A percentile compares a stretch with the other conserved stretches of the same genome.
phyloP scores from a whole-genome alignment of 2,329 filamentous ascomycete species.

The Colletotrichum sp. region DNA sequence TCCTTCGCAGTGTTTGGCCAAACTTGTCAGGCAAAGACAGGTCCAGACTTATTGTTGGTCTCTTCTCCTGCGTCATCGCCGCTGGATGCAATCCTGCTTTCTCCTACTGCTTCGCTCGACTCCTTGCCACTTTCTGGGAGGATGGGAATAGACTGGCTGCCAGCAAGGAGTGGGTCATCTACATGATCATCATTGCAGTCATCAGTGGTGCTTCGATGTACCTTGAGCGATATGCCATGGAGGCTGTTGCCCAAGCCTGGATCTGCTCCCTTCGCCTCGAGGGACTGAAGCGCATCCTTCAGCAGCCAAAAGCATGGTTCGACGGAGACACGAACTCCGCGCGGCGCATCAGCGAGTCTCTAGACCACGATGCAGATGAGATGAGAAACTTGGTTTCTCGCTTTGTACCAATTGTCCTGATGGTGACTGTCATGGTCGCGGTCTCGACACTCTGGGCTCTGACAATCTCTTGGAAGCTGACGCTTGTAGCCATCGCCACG shows the following conservation, averaged over 20 bases:
- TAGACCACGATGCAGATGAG: slow-evolving; percentile 86
- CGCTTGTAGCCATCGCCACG: slow-evolving; percentile 74
- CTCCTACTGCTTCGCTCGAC: slow-evolving; percentile 74
- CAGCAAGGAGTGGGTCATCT: slow-evolving; percentile 71
- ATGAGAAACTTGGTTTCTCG: slow-evolving; percentile 83
- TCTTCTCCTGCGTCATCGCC: slow-evolving; percentile 67
- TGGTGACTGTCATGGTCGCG: slow-evolving; percentile 68
- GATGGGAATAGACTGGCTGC: slow-evolving; percentile 48
- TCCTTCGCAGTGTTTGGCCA: background rate
- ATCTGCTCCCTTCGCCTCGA: slow-evolving; percentile 72
- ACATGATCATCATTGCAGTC: slow-evolving; percentile 71
- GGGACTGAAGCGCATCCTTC: slow-evolving; percentile 72
- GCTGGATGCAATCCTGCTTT: slow-evolving; percentile 76
- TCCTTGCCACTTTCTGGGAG: slow-evolving; percentile 74
- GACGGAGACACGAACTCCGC: slow-evolving; percentile 70
- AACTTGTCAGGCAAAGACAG: slow-evolving; percentile 41
- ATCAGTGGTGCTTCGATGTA: slow-evolving; percentile 71
- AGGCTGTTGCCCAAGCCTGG: slow-evolving; percentile 77
- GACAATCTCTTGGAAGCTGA: slow-evolving; percentile 78
- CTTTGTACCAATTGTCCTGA: slow-evolving; percentile 74
- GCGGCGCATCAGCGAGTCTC: slow-evolving; percentile 67
- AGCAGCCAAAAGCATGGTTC: slow-evolving; percentile 82
- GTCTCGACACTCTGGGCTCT: slow-evolving; percentile 80
- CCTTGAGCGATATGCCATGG: slow-evolving; percentile 72
- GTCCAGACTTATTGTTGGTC: slow-evolving; percentile 61